Evolutionary conservation across 23 red algal species (phyloP).

Genomic region (Pyropia yezoensis): DNA sequence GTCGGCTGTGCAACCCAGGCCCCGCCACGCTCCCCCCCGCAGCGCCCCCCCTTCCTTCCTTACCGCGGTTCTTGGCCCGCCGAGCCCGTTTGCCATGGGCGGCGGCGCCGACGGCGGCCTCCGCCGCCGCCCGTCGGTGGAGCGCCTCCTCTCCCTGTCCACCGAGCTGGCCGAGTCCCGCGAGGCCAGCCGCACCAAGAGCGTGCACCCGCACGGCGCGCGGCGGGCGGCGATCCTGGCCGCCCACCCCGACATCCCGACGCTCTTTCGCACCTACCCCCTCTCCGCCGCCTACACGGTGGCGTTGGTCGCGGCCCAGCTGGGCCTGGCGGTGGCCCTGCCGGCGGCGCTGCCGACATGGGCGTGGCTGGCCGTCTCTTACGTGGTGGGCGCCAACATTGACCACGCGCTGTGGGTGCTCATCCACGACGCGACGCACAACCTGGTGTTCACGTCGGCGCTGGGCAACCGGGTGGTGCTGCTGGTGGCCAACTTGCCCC

Average conservation of each 20-base stretch:
- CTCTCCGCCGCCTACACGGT: slow-evolving; percentile 52
- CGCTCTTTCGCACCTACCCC: slow-evolving; percentile 63
- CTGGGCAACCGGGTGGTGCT: slow-evolving; percentile 65
- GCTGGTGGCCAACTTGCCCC: slow-evolving; percentile 66
- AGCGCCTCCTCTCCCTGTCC: slow-evolving; percentile 12
- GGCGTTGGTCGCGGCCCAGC: slow-evolving; percentile 52
- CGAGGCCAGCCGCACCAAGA: slow-evolving; percentile 4
- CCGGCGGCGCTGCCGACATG: slow-evolving; percentile 20
- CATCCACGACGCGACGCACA: slow-evolving; percentile 98
- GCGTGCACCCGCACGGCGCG: slow-evolving; percentile 77
- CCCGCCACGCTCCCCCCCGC: too few species aligned
- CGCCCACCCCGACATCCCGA: slow-evolving; percentile 71
- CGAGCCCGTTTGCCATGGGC: too few species aligned
- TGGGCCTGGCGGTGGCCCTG: slow-evolving; percentile 34
- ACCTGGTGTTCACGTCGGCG: slow-evolving; percentile 69
- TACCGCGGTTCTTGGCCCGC: too few species aligned
- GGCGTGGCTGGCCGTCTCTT: slow-evolving; percentile 31
- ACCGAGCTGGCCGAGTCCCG: slow-evolving; percentile 57
- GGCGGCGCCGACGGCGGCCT: too few species aligned
- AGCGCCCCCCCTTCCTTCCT: too few species aligned
- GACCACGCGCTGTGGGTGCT: slow-evolving; percentile 98
- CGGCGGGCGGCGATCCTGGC: slow-evolving; percentile 75
- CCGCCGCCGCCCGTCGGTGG: too few species aligned
- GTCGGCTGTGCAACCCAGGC: too few species aligned
- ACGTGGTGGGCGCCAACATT: slow-evolving; percentile 74